Base-by-base conservation (phyloP, 345 rosid genomes). In the Fremontodendron californicum region DNA sequence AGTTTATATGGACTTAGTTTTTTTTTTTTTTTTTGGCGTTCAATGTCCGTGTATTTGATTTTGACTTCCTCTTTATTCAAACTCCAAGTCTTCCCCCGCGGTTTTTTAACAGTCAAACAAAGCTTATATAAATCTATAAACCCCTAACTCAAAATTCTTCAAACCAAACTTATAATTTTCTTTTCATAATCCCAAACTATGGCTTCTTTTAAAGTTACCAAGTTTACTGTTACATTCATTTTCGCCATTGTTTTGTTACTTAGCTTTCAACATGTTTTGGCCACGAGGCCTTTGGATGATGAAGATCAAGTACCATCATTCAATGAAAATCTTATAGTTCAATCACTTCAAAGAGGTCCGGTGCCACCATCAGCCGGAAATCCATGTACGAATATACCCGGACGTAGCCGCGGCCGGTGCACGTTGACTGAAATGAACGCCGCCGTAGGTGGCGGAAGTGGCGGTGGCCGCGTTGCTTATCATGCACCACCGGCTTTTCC, bases 371-470 rank as follows among this genome's bases (percentile, higher is more conserved):
- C 81, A 0, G 25, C 69, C 0, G 29, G 78, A 18, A 86, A 85
- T 19, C 69, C 86, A n/a, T 84, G 90, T 81, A 83, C 86, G 0
- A 42, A 75, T 78, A 80, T 81, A 12, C 92, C 90, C 0, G 82
- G 81, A 4, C 29, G 29, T 18, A 54, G 40, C 12, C 46, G 8
- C 1, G 90, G 89, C 5, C 66, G 64, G 6, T 86, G 90, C 81
- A 43, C 82, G 5, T 78, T 84, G 55, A 49, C 35, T 2, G 79
- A 69, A 55, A 82, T 35, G 84, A 64, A 83, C 43, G 73, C 79
- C 43, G 73, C 79, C 5, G 84, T 77, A 0, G 87, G 76, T 7
- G 18, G 73, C 4, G 9, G 65, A 5, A 33, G 35, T 33, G 3
- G 35, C 3, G 1, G 9, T 8, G 60, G 60, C 0, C 0, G 37